Conservation (phyloP, 1,284 basidiomycete genomes). For the Melampsora medusae region DNA sequence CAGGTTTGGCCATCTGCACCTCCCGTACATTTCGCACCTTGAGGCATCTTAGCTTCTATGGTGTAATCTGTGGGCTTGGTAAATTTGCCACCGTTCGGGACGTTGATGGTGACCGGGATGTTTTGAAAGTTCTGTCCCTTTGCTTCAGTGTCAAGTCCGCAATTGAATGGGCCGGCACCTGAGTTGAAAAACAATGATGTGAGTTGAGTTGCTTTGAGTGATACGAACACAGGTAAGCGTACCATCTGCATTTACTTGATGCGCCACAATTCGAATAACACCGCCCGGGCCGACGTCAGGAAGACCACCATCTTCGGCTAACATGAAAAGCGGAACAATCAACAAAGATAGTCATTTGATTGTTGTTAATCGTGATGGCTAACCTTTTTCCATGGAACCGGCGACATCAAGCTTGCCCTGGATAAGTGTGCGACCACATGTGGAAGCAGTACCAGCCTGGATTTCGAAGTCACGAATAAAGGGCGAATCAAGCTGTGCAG, state of each 20-base stretch:
- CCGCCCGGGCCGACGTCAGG: slow-evolving; percentile 32
- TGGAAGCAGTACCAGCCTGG: slow-evolving; percentile 21
- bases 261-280: slow-evolving; percentile 21
- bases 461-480: slow-evolving; percentile 37
- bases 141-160: slow-evolving; percentile 27
- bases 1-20: slow-evolving; percentile 37
- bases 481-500: slow-evolving; percentile 35
- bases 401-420: slow-evolving; percentile 30
- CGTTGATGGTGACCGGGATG: slow-evolving; percentile 26
- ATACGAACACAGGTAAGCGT: background rate
- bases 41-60: slow-evolving; percentile 35
- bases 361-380: background rate
- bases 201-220: background rate
- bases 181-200: background rate
- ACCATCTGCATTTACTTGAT: slow-evolving; percentile 45
- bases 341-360: no score
- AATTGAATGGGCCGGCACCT: slow-evolving; percentile 39
- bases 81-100: slow-evolving; percentile 22
- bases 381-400: slow-evolving; percentile 28
- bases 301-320: slow-evolving; percentile 39
- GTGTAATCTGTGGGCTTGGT: slow-evolving; percentile 28
- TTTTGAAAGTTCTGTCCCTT: slow-evolving; percentile 34
- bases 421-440: slow-evolving; percentile 41
- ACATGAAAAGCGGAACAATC: background rate
- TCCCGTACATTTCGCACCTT: slow-evolving; percentile 32